A percentile compares a stretch with the other conserved stretches of the same genome.
Conservation (phyloP, 139 green algal species). For the Auxenochlorella pyrenoidosa region DNA sequence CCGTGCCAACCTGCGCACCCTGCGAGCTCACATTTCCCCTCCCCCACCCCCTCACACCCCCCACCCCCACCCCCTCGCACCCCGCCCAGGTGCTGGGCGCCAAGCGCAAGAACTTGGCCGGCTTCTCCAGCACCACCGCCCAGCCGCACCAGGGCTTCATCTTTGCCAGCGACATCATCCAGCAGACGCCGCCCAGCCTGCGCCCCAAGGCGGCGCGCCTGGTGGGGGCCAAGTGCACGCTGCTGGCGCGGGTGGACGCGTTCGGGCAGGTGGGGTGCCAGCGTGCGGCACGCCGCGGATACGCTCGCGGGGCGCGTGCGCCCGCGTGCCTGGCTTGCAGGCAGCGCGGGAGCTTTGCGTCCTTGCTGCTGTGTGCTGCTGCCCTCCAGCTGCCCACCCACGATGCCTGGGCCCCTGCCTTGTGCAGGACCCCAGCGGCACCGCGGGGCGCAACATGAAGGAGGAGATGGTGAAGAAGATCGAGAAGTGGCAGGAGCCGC, state of each 20-base stretch:
- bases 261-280: constrained; percentile 60
- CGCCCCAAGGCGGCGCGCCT: constrained; percentile 77
- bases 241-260: constrained; percentile 95
- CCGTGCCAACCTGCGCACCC: background rate
- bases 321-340: no score
- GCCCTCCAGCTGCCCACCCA: no score
- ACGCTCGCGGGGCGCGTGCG: background rate
- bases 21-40: no score
- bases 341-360: no score
- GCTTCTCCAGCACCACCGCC: constrained; percentile 75
- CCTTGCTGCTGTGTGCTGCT: no score
- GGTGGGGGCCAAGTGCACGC: constrained; percentile 89
- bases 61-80: constrained; percentile 88
- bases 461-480: constrained; percentile 93
- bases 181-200: constrained; percentile 83
- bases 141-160: constrained; percentile 88
- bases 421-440: constrained; percentile 46
- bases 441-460: constrained; percentile 54
- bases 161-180: constrained; percentile 66
- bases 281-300: background rate
- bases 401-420: no score
- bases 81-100: constrained; percentile 94
- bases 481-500: constrained; percentile 99
- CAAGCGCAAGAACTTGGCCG: constrained; percentile 87
- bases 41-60: background rate